Conservation (phyloP, 2,329 filamentous ascomycete species). For the Hymenoscyphus repandus region DNA sequence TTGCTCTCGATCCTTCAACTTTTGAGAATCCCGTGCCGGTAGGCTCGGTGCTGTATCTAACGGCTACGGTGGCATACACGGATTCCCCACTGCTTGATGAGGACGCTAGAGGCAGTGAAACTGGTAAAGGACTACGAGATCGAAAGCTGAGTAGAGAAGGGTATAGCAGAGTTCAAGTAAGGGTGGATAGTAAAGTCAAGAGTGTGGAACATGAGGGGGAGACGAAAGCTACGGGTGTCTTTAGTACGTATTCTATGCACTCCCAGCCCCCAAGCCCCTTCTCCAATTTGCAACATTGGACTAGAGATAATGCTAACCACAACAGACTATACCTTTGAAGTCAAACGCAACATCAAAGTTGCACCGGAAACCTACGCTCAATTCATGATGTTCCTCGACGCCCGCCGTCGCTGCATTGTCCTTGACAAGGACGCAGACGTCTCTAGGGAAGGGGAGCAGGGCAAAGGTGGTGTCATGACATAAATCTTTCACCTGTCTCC, state of each 20-base stretch:
- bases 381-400: conserved; percentile 36
- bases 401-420: conserved; percentile 28
- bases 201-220: conserved; percentile 60
- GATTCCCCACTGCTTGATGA: conserved; percentile 46
- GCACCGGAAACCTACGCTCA: conserved; percentile 46
- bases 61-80: conserved; percentile 62
- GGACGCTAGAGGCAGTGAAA: conserved; percentile 16
- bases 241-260: conserved; percentile 41
- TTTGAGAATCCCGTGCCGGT: conserved; percentile 70
- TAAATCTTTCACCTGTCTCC: too few species aligned
- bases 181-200: conserved; percentile 63
- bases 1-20: conserved; percentile 64
- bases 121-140: conserved; percentile 1
- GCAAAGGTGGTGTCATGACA: conserved; percentile 13
- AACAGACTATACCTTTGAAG: conserved; percentile 59
- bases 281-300: not conserved
- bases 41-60: conserved; percentile 64
- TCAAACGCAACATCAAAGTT: conserved; percentile 59
- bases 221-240: conserved; percentile 63
- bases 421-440: conserved; percentile 3
- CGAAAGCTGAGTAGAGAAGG: conserved; percentile 32
- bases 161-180: conserved; percentile 59
- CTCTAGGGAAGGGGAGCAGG: not conserved
- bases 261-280: not conserved
- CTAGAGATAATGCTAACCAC: not conserved